Evolutionary conservation across 805 yeast genomes (phyloP).

Genomic region (Pichia heedii): DNA sequence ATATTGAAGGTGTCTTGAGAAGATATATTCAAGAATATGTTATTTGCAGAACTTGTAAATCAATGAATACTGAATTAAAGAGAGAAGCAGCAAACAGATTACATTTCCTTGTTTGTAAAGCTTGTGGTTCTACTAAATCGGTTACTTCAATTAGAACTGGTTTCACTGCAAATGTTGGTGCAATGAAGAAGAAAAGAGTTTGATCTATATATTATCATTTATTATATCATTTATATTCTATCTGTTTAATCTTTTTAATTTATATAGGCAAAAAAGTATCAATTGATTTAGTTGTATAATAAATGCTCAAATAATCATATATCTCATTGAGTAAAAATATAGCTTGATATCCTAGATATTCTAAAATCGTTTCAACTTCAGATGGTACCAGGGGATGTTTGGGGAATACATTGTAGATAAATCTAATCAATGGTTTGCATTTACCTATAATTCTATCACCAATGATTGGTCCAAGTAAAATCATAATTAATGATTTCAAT

Average conservation of each 20-base stretch:
- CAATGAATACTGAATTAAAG: conserved; percentile 90
- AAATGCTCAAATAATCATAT: background rate
- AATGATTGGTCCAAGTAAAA: background rate
- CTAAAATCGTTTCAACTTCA: conserved; percentile 5
- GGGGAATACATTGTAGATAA: background rate
- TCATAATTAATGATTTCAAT: background rate
- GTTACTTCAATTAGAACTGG: conserved; percentile 98
- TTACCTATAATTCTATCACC: conserved; percentile 1
- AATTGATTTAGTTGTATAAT: background rate
- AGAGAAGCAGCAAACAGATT: conserved; percentile 95
- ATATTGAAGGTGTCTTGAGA: conserved; percentile 92
- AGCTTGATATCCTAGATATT: conserved; percentile 5
- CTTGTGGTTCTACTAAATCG: conserved; percentile 96
- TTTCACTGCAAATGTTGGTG: conserved; percentile 95
- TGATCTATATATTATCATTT: background rate
- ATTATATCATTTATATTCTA: background rate
- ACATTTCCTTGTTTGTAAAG: conserved; percentile 94
- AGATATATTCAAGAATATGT: conserved; percentile 96
- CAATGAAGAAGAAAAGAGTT: conserved; percentile 59
- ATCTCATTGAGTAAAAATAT: background rate
- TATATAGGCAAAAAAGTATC: background rate
- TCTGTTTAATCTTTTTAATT: too few relatives aligned
- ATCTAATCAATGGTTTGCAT: conserved; percentile 3
- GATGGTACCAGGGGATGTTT: background rate
- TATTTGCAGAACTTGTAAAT: conserved; percentile 97